Base-by-base conservation (phyloP, 805 yeast species). In the Jamesozyma rosinii region DNA sequence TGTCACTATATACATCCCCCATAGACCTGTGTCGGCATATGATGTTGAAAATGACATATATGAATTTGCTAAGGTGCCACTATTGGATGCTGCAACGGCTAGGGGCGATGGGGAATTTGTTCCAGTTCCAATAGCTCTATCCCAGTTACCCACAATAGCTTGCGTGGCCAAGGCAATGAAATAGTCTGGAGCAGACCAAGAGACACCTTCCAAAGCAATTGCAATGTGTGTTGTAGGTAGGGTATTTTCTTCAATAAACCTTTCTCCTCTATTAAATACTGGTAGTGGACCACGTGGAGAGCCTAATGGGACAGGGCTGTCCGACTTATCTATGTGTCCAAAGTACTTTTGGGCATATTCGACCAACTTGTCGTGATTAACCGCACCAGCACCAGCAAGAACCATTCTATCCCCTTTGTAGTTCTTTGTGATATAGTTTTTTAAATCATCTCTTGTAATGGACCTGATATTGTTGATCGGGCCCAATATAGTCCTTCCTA, bases 381-480 rank as follows among this genome's bases (percentile, higher is more conserved):
- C 94, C 37, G 89, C 82, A 19, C 99, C 99, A 1, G 94, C 88
- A 35, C 96, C 97, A 34, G 89, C 95, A n/a, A 92, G 71, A 1
- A 92, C 97, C 97, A 92, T 92, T 58, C 97, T 74, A 66, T 92
- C 97, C 35, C 97, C 95, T 58, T 83, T 84, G 67, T 92, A 92
- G 69, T 92, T 92, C 35, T 81, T 78, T 29, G 73, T 67, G 57
- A 92, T 92, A 65, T 89, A 92, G 52, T 77, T 72, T 44, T 76
- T 78, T 59, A 92, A 71, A 62, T 92, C 96, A 5, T 70, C 68
- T 58, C 86, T 75, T 50, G 81, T 72, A 51, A 92, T 86, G 31
- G 88, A 77, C 60, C 77, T 76, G 57, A 92, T 92, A 64, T 88
- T 82, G 49, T 84, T 84, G 47, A 88, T 75, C 17, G 99, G 97